Conservation (phyloP, 805 yeast genomes). For the Spathaspora hagerdaliae region DNA sequence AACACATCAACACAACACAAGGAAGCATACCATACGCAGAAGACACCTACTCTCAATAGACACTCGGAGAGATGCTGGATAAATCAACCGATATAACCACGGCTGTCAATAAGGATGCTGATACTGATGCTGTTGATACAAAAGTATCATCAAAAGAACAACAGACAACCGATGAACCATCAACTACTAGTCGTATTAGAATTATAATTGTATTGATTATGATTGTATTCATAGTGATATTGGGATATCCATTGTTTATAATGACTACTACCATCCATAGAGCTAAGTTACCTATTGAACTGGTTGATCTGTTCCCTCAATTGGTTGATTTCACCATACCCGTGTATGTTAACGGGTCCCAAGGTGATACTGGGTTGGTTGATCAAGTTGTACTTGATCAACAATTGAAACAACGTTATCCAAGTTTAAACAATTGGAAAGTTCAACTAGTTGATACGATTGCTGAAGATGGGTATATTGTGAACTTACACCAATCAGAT, state of each 20-base stretch:
- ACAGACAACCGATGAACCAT: neutral
- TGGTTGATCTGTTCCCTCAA: slow-evolving; percentile 32
- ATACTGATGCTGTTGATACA: no score
- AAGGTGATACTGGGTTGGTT: slow-evolving; percentile 21
- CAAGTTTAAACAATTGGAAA: slow-evolving; percentile 27
- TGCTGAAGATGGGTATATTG: slow-evolving; percentile 31
- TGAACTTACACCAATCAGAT: slow-evolving; percentile 18
- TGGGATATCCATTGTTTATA: slow-evolving; percentile 61
- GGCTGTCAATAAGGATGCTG: neutral
- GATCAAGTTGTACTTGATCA: slow-evolving; percentile 35
- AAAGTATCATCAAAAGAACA: neutral
- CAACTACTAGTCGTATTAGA: slow-evolving; percentile 6
- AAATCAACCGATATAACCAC: neutral
- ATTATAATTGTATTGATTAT: slow-evolving; percentile 10
- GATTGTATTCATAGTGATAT: slow-evolving; percentile 7
- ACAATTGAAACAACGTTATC: slow-evolving; percentile 17
- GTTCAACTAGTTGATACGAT: slow-evolving; percentile 9
- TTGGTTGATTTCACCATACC: slow-evolving; percentile 36
- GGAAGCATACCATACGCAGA: no score
- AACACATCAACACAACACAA: no score
- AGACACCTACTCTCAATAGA: no score
- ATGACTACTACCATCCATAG: slow-evolving; percentile 59
- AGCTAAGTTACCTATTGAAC: slow-evolving; percentile 52
- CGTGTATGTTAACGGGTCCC: slow-evolving; percentile 16
- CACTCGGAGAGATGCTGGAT: neutral